Percentiles rank a stretch among this genome's conserved stretches.
phyloP scores from a whole-genome alignment of 257 asterid species.

The Echium plantagineum region DNA sequence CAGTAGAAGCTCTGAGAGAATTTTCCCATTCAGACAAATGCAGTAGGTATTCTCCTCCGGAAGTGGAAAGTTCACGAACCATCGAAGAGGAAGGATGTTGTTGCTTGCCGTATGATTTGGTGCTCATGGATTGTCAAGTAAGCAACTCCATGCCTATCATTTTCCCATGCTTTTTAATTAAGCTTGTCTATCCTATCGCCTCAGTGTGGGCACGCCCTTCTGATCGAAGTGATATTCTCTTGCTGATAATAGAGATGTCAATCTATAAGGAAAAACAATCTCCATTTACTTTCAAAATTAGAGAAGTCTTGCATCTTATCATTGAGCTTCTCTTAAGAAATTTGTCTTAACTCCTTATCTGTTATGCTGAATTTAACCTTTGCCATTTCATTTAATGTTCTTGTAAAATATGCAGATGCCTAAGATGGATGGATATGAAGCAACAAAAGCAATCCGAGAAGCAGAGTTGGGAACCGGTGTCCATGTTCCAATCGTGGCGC shows the following conservation, averaged over 20 bases:
- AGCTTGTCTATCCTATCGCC: background rate
- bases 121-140: constrained; percentile 94
- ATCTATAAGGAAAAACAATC: too few species aligned
- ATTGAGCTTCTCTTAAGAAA: too few species aligned
- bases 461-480: constrained; percentile 41
- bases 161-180: background rate
- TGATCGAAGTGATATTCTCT: background rate
- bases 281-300: too few species aligned
- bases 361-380: background rate
- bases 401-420: constrained; percentile 53
- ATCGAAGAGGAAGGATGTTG: constrained; percentile 9
- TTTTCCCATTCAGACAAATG: constrained; percentile 14
- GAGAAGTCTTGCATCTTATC: too few species aligned
- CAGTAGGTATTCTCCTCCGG: constrained; percentile 11
- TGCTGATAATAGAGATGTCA: too few species aligned
- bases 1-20: constrained; percentile 48
- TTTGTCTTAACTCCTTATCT: background rate
- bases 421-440: constrained; percentile 96
- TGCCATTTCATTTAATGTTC: background rate
- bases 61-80: constrained; percentile 16
- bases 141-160: constrained; percentile 13
- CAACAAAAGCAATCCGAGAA: constrained; percentile 72
- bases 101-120: constrained; percentile 49
- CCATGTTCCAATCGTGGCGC: constrained; percentile 84
- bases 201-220: too few species aligned